Evolutionary conservation across 176 grass and related monocot genomes (phyloP).

Genomic region (Calamus simplicifolius): DNA sequence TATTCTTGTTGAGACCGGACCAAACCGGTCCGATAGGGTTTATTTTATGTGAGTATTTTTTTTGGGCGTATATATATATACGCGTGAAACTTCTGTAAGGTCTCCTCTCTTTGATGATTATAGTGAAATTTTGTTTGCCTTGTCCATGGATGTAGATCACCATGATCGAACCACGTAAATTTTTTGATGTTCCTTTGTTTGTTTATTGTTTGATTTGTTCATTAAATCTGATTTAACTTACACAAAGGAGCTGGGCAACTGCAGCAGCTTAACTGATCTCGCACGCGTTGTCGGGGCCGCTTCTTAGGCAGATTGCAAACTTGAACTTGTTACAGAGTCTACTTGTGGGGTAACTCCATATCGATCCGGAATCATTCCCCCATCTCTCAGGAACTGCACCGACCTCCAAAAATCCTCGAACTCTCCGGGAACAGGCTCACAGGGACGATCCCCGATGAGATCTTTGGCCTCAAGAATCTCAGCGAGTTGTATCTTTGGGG

Average conservation of each 20-base stretch:
- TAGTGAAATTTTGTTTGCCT: no score
- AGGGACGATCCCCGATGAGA: slow-evolving; percentile 61
- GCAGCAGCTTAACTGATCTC: slow-evolving; percentile 69
- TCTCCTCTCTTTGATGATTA: no score
- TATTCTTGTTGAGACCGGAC: no score
- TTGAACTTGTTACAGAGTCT: slow-evolving; percentile 67
- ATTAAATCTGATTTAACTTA: no score
- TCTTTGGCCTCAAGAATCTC: slow-evolving; percentile 76
- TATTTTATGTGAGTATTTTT: no score
- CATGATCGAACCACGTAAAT: no score
- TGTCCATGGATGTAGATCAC: no score
- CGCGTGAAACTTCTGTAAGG: no score
- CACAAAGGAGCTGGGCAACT: slow-evolving; percentile 52
- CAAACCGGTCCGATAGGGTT: no score
- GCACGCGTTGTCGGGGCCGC: slow-evolving; percentile 41
- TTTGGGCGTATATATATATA: no score
- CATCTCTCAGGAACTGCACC: slow-evolving; percentile 52
- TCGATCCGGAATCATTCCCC: slow-evolving; percentile 46
- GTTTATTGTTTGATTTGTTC: no score
- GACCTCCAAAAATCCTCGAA: slow-evolving; percentile 78
- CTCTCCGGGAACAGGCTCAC: slow-evolving; percentile 67
- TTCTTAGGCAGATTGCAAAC: slow-evolving; percentile 50
- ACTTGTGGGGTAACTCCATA: slow-evolving; percentile 81
- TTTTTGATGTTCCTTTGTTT: no score
- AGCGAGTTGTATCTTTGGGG: slow-evolving; percentile 80